Conservation (phyloP, 1,139 yeast species). For the Magnusiomyces paraingens region DNA sequence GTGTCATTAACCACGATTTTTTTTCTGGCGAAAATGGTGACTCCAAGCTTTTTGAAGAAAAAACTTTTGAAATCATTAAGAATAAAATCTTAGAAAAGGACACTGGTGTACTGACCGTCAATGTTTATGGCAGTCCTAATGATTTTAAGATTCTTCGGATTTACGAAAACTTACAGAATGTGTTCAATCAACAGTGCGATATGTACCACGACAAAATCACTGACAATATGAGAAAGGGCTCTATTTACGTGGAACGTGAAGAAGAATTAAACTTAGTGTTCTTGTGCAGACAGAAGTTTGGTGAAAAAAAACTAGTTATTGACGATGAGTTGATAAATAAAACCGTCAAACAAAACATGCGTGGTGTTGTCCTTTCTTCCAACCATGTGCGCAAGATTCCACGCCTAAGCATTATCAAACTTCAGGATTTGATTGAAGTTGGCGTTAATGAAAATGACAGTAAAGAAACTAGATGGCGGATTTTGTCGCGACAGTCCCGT, state of each 20-base stretch:
- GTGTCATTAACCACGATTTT: constrained; percentile 9
- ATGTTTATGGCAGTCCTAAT: constrained; percentile 4
- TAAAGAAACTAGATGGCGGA: neutral
- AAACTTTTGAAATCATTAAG: constrained; percentile 1
- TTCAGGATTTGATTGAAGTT: neutral
- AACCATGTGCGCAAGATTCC: constrained; percentile 4
- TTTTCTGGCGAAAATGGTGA: constrained; percentile 6
- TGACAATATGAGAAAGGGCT: neutral
- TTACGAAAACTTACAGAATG: neutral
- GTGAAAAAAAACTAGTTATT: neutral
- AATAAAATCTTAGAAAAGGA: constrained; percentile 2
- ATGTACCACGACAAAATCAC: constrained; percentile 8
- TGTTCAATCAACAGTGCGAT: constrained; percentile 5
- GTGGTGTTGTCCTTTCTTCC: constrained; percentile 4
- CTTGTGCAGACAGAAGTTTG: constrained; percentile 7
- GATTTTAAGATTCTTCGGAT: neutral
- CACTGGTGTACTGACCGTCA: constrained; percentile 9
- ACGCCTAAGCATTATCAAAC: neutral
- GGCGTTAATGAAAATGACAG: neutral
- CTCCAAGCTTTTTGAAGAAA: neutral
- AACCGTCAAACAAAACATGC: neutral
- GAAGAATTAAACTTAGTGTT: constrained; percentile 6
- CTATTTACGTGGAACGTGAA: neutral
- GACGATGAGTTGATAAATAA: neutral
- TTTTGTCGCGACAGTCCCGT: neutral